Evolutionary conservation across 441 rosid genomes (phyloP).

Genomic region (Pelargonium myrrhifolium): DNA sequence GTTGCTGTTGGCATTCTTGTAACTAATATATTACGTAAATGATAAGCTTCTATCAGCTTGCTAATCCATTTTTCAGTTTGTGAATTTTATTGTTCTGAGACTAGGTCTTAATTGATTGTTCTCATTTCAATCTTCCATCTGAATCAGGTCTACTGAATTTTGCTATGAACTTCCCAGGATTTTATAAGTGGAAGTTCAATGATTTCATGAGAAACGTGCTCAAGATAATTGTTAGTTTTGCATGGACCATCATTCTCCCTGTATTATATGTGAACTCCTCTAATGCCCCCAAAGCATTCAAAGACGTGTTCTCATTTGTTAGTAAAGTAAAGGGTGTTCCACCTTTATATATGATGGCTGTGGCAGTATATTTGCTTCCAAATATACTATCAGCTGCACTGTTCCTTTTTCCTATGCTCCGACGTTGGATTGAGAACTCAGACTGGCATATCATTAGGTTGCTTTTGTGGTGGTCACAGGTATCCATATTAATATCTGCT

Average conservation of each 20-base stretch:
- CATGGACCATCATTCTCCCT: constrained; percentile 77
- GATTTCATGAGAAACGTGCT: constrained; percentile 65
- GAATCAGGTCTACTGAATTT: constrained; percentile 78
- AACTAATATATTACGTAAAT: neutral
- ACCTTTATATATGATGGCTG: constrained; percentile 71
- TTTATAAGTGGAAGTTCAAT: constrained; percentile 80
- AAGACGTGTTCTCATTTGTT: constrained; percentile 47
- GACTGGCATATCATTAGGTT: constrained; percentile 85
- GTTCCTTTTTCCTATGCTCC: constrained; percentile 92
- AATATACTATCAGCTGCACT: constrained; percentile 68
- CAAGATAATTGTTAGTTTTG: constrained; percentile 67
- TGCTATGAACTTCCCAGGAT: constrained; percentile 89
- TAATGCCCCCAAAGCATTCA: constrained; percentile 37
- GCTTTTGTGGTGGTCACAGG: constrained; percentile 99
- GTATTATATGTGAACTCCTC: constrained; percentile 60
- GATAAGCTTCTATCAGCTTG: neutral
- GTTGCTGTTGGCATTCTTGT: neutral
- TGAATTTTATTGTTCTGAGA: constrained; percentile 2
- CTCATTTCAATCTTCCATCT: constrained; percentile 19
- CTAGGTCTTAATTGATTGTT: neutral
- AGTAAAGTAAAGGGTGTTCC: constrained; percentile 66
- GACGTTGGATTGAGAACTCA: constrained; percentile 95
- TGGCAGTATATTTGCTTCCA: constrained; percentile 70
- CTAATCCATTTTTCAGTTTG: constrained; percentile 4
- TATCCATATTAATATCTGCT: constrained; percentile 20